Percentiles rank a stretch among this genome's conserved stretches.
phyloP scores from a whole-genome alignment of 768 basidiomycete genomes.

The Macrolepiota fuliginosa region DNA sequence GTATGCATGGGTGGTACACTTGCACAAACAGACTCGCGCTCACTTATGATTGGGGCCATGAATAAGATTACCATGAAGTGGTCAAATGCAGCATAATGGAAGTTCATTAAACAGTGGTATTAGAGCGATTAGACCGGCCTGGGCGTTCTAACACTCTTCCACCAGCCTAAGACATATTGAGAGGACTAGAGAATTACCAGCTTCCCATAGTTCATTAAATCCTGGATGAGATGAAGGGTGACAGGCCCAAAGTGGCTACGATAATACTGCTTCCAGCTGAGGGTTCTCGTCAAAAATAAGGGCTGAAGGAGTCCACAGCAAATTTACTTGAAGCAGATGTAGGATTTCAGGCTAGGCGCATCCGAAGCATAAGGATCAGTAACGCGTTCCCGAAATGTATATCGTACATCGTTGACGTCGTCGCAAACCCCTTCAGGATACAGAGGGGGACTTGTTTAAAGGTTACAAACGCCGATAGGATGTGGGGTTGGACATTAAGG shows the following conservation, averaged over 20 bases:
- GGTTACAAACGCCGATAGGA: no score
- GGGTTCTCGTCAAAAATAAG: background rate
- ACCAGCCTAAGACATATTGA: background rate
- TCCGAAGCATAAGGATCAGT: background rate
- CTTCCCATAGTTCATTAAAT: background rate
- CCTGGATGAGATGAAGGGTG: background rate
- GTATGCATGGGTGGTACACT: no score
- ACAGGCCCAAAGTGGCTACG: no score
- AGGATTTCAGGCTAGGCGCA: background rate
- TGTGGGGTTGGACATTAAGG: background rate
- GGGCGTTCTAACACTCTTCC: background rate
- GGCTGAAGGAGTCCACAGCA: background rate
- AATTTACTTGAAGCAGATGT: background rate
- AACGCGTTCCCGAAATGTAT: background rate
- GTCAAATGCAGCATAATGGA: background rate
- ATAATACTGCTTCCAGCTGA: background rate
- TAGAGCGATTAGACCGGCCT: background rate
- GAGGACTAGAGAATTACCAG: background rate
- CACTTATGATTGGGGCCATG: no score
- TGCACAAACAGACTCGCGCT: no score
- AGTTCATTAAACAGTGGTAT: background rate
- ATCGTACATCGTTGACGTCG: background rate
- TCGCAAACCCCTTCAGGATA: background rate
- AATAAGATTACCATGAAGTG: background rate
- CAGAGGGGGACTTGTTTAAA: no score